These are phyloP conservation scores for Alternaria metachromatica DNA, from an alignment of 2,329 filamentous ascomycete genomes.

Conservation along the genomic window DNA sequence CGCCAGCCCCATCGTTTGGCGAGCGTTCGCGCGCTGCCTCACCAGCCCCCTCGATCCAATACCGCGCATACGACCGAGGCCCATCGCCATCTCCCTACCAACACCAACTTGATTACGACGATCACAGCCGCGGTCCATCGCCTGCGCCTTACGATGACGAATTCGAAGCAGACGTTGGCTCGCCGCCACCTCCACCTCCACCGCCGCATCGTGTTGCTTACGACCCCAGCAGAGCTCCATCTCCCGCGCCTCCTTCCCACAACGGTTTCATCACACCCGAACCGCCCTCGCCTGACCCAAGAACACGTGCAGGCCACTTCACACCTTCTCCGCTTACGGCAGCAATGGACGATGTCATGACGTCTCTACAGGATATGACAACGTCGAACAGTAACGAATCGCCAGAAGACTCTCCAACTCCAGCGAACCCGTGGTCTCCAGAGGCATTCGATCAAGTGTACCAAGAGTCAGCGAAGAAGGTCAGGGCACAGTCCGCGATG, in stretches of 20 bases:
- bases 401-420: constrained; percentile 62
- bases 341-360: constrained; percentile 98
- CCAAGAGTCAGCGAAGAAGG: constrained; percentile 49
- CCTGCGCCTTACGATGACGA: constrained; percentile 42
- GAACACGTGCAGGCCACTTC: constrained; percentile 45
- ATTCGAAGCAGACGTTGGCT: constrained; percentile 46
- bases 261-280: constrained; percentile 65
- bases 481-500: constrained; percentile 71
- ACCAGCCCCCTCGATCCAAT: constrained; percentile 46
- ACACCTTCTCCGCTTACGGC: constrained; percentile 92
- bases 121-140: constrained; percentile 32
- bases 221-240: constrained; percentile 50
- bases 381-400: constrained; percentile 60
- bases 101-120: constrained; percentile 22
- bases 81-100: constrained; percentile 50
- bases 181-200: constrained; percentile 83
- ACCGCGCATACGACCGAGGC: constrained; percentile 47
- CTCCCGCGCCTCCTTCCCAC: constrained; percentile 40
- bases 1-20: constrained; percentile 41
- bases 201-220: constrained; percentile 74
- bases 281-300: constrained; percentile 68
- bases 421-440: constrained; percentile 83
- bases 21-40: constrained; percentile 36
- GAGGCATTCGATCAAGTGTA: constrained; percentile 76
- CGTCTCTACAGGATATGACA: constrained; percentile 87